Base-by-base conservation (phyloP, 2,329 filamentous ascomycete genomes). In the Fusarium albosuccineum region DNA sequence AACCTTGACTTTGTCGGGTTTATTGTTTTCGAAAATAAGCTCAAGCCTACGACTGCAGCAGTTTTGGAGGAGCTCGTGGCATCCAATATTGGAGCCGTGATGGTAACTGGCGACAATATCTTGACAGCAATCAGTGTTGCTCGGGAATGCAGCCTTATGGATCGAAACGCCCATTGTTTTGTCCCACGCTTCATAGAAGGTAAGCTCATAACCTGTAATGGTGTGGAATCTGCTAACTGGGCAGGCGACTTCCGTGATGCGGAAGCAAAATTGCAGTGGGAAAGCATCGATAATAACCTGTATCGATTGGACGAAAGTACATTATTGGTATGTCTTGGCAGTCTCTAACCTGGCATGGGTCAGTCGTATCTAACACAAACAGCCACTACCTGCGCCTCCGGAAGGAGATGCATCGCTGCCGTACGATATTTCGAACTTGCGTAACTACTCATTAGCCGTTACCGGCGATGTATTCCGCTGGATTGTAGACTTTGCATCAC, bases 61-160 rank as follows among this genome's bases (percentile, higher is more conserved):
- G 92, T 97, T 34, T 88, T 99, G 27, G 86, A 91, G 57, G 94
- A 98, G 79, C 85, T 99, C 4, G 86, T 88, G 33, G 84, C 91
- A 53, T 95, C 97, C 8, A 92, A 92, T 57, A 97, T 99, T 69
- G 89, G 93, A 36, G 91, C 92, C 29, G 89, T 97, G 52, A 99
- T 99, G 96, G 97, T 97, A 66, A 99, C 96, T 0, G 96, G 96
- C 30, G 96, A 99, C 82, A 99, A 99, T 71, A 98, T 98, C 66
- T 82, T 98, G 56, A 99, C 96, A 9, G 96, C 96, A 22, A 94
- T 99, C 74, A 97, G 94, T 73, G 96, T 99, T 56, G 95, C 94
- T 4, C 87, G 94, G 72, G 94, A 98, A 74, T 97, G 94, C 77
- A 87, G 90, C 41, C 83, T 99, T 57, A 90, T 98, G 68, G 89